Base-by-base conservation (phyloP, 495 filamentous ascomycete genomes). In the Astrocystis sublimbata region DNA sequence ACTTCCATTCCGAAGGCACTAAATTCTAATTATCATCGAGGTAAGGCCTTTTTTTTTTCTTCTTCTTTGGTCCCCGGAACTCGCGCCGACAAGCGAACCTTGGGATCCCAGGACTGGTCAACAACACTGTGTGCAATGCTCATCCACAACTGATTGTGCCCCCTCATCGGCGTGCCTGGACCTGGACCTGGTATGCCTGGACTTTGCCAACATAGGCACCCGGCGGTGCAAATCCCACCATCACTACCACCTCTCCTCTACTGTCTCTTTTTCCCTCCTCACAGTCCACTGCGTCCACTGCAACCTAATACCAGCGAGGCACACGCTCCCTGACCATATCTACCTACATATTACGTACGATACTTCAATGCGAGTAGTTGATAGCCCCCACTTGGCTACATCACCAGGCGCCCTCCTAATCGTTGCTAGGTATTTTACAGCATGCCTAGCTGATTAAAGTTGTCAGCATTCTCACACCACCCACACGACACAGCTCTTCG, bases 371-470 rank as follows among this genome's bases (percentile, higher is more conserved):
- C 45, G 40, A 41, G 54, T 57, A 57, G 26, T 40, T 64, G 50
- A 67, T 63, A 72, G 42, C 68, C 70, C 70, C 69, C 70, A 72
- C 70, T 66, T 70, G 47, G 45, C 58, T 61, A 61, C 58, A 53
- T 61, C 49, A 61, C 47, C 56, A 64, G 68, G 58, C 42, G 38
- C 59, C 66, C 58, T 62, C 64, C n/a, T 53, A 47, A 70, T 68
- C 70, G 66, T 66, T 55, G 65, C 70, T 72, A n/a, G n/a, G n/a
- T n/a, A 70, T 53, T 53, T 61, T 24, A 42, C 58, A 53, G 47
- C 58, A 53, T 38, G 58, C 58, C 58, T 52, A 65, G 66, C 61
- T 70, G 67, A 65, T 72, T 69, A 70, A 70, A 72, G 67, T 69
- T 65, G 61, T 64, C 60, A 66, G 65, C 63, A 60, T 66, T 70